Conservation (phyloP, 805 yeast genomes). For the Suhomyces tanzawaensis region DNA sequence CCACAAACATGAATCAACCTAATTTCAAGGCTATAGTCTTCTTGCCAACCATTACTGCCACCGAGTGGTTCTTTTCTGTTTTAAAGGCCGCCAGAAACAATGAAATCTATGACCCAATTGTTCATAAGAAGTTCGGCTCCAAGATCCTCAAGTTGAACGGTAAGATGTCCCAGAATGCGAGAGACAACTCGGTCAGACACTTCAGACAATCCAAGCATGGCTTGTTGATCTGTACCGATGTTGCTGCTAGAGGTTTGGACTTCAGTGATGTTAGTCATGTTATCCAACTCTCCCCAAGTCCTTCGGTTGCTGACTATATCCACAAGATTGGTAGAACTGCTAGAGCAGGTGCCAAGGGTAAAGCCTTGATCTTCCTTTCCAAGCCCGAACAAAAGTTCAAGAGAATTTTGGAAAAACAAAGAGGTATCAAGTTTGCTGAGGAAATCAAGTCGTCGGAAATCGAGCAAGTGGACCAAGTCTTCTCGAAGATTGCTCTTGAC, state of each 20-base stretch:
- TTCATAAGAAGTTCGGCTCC: slow-evolving; percentile 20
- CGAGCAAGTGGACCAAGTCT: slow-evolving; percentile 29
- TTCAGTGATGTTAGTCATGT: slow-evolving; percentile 87
- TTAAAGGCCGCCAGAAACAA: slow-evolving; percentile 23
- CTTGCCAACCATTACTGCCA: slow-evolving; percentile 72
- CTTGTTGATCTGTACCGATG: slow-evolving; percentile 81
- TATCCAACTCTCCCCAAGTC: slow-evolving; percentile 76
- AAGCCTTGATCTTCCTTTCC: slow-evolving; percentile 59
- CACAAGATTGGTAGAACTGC: slow-evolving; percentile 97
- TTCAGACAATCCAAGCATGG: slow-evolving; percentile 53
- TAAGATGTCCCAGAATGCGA: slow-evolving; percentile 61
- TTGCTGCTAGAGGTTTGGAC: slow-evolving; percentile 96
- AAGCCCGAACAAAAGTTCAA: slow-evolving; percentile 57
- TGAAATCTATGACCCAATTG: slow-evolving; percentile 17
- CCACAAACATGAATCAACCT: slow-evolving; percentile 32
- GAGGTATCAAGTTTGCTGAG: slow-evolving; percentile 54
- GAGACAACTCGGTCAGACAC: slow-evolving; percentile 56
- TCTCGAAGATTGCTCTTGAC: slow-evolving; percentile 15
- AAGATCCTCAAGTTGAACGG: slow-evolving; percentile 57
- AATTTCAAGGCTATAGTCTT: slow-evolving; percentile 79
- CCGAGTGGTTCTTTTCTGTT: slow-evolving; percentile 52
- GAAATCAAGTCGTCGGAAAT: slow-evolving; percentile 36
- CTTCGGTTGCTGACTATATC: slow-evolving; percentile 72
- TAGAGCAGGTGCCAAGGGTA: slow-evolving; percentile 81
- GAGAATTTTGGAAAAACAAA: slow-evolving; percentile 43